Conservation (phyloP, 129 eudicot species). For the Chrysanthemum makinoi region DNA sequence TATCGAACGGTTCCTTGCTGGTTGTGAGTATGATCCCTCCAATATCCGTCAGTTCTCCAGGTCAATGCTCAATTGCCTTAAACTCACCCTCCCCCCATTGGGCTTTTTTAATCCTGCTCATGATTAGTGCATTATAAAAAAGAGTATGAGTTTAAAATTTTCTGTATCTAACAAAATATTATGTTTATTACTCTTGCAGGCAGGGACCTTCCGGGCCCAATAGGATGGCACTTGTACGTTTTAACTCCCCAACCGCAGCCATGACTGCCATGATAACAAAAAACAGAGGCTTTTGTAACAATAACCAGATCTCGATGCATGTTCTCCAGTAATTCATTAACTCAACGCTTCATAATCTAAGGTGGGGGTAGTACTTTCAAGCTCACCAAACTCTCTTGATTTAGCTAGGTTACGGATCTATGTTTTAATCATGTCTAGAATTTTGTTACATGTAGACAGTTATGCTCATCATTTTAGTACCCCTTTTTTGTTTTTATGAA, state of each 20-base stretch:
- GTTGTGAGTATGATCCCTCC: conserved; percentile 56
- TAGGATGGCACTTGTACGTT: conserved; percentile 49
- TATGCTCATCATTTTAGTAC: background rate
- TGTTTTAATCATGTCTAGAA: conserved; percentile 7
- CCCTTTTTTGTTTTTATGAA: background rate
- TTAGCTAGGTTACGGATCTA: background rate
- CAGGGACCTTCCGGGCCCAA: conserved; percentile 27
- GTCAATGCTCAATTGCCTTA: conserved; percentile 24
- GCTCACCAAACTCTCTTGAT: conserved; percentile 6
- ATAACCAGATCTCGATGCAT: conserved; percentile 51
- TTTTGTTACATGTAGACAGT: background rate
- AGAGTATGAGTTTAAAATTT: background rate
- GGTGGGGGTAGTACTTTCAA: too few species aligned
- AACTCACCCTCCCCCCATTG: too few species aligned
- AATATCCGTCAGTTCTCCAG: conserved; percentile 39
- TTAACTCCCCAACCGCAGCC: conserved; percentile 57
- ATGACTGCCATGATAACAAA: conserved; percentile 60
- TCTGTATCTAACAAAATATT: background rate
- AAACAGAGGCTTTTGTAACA: conserved; percentile 61
- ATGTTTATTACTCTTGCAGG: conserved; percentile 37
- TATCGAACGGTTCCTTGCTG: conserved; percentile 66
- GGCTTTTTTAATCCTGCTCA: background rate
- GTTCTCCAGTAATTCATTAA: conserved; percentile 52
- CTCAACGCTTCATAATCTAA: too few species aligned
- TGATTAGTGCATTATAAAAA: background rate